phyloP scores from a whole-genome alignment of 306 rosid genomes.

The Prunus padus region DNA sequence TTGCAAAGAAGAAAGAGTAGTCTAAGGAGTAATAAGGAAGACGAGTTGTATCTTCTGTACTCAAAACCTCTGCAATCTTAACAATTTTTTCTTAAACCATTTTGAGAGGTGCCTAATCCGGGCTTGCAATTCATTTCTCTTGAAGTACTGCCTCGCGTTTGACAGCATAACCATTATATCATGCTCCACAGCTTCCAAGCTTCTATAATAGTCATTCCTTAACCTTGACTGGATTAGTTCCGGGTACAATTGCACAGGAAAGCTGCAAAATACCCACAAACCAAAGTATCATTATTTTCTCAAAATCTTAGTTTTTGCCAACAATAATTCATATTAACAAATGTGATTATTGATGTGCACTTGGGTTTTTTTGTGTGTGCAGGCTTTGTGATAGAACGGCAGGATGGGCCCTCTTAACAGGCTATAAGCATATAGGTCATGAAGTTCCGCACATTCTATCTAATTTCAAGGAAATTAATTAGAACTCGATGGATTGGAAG shows the following conservation, averaged over 20 bases:
- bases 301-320: background rate
- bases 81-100: constrained; percentile 56
- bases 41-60: background rate
- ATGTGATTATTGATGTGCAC: background rate
- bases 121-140: constrained; percentile 32
- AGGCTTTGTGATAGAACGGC: too few relatives aligned
- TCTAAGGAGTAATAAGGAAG: background rate
- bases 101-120: constrained; percentile 41
- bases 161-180: constrained; percentile 62
- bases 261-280: constrained; percentile 47
- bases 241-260: constrained; percentile 60
- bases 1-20: background rate
- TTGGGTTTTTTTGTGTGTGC: too few relatives aligned
- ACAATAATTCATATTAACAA: background rate
- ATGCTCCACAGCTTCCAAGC: constrained; percentile 63
- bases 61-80: constrained; percentile 43
- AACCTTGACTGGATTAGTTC: constrained; percentile 62
- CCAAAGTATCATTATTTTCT: constrained; percentile 22
- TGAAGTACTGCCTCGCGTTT: constrained; percentile 44
- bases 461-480: background rate
- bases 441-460: background rate
- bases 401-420: too few relatives aligned
- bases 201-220: constrained; percentile 63
- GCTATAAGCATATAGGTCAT: too few relatives aligned
- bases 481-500: background rate